Evolutionary conservation across 2,329 filamentous ascomycete species (phyloP).

Genomic region (Trichoderma atrobrunneum): DNA sequence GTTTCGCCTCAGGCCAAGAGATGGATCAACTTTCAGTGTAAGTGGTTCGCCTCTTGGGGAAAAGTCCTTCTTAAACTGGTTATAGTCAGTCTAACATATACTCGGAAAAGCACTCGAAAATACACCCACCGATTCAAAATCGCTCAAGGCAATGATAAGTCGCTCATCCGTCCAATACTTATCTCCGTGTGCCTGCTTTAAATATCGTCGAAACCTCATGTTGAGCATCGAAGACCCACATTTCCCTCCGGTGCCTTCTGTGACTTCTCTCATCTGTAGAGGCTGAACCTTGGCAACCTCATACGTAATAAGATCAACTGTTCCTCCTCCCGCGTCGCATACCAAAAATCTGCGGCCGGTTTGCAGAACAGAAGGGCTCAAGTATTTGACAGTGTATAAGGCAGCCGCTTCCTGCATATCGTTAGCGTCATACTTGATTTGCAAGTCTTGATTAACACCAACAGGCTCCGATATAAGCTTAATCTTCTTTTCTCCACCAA

Average conservation of each 20-base stretch:
- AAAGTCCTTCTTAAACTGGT: slow-evolving; percentile 40
- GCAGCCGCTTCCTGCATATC: slow-evolving; percentile 46
- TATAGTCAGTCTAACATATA: slow-evolving; percentile 3
- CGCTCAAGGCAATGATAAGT: slow-evolving; percentile 39
- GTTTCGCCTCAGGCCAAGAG: slow-evolving; percentile 34
- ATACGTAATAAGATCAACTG: slow-evolving; percentile 54
- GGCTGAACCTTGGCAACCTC: slow-evolving; percentile 42
- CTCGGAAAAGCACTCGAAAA: slow-evolving; percentile 37
- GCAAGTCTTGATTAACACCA: slow-evolving; percentile 16
- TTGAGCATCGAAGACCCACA: slow-evolving; percentile 52
- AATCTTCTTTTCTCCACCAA: slow-evolving; percentile 42
- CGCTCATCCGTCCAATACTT: slow-evolving; percentile 44
- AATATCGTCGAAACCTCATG: slow-evolving; percentile 44
- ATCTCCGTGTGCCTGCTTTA: slow-evolving; percentile 43
- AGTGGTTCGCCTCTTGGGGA: slow-evolving; percentile 36
- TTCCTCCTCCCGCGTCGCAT: slow-evolving; percentile 54
- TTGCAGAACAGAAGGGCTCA: slow-evolving; percentile 41
- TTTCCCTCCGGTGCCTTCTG: slow-evolving; percentile 47
- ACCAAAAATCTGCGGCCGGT: slow-evolving; percentile 50
- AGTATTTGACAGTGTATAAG: slow-evolving; percentile 45
- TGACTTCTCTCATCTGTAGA: slow-evolving; percentile 48
- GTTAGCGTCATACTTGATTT: slow-evolving; percentile 9
- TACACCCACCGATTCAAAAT: slow-evolving; percentile 42
- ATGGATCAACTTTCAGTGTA: slow-evolving; percentile 35
- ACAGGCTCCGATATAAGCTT: slow-evolving; percentile 50